Evolutionary conservation across 2,329 filamentous ascomycete genomes (phyloP).

Genomic region (Phoma herbarum): DNA sequence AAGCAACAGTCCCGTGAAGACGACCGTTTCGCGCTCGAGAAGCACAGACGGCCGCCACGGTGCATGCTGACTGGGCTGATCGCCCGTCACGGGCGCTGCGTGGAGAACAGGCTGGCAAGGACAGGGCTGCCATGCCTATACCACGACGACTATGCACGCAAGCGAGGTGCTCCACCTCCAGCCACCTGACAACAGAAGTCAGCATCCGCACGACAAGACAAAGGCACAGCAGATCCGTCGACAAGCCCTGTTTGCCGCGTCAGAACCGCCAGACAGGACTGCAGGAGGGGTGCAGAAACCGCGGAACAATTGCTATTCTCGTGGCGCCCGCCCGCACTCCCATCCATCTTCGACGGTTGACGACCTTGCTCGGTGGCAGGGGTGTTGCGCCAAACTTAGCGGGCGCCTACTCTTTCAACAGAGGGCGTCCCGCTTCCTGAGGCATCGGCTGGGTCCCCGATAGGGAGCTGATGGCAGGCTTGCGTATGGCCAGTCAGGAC

Average conservation of each 20-base stretch:
- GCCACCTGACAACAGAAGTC: slow-evolving; percentile 40
- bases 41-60: slow-evolving; percentile 39
- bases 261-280: slow-evolving; percentile 13
- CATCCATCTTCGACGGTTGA: slow-evolving; percentile 14
- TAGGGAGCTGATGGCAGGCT: slow-evolving; percentile 51
- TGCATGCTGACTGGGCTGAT: slow-evolving; percentile 49
- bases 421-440: slow-evolving; percentile 34
- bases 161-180: slow-evolving; percentile 44
- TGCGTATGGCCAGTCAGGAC: slow-evolving; percentile 39
- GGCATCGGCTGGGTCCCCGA: slow-evolving; percentile 47
- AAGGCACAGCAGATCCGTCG: slow-evolving; percentile 31
- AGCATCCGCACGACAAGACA: slow-evolving; percentile 26
- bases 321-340: slow-evolving; percentile 24
- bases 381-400: slow-evolving; percentile 42
- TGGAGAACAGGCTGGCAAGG: slow-evolving; percentile 20
- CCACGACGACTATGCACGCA: slow-evolving; percentile 41
- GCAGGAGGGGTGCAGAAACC: slow-evolving; percentile 23
- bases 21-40: slow-evolving; percentile 34
- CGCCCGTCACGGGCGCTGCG: slow-evolving; percentile 37
- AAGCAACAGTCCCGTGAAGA: slow-evolving; percentile 29
- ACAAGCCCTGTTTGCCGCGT: slow-evolving; percentile 23
- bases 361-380: slow-evolving; percentile 23
- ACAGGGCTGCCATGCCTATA: slow-evolving; percentile 21
- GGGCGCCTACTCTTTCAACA: slow-evolving; percentile 48
- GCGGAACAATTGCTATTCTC: slow-evolving; percentile 30